These are phyloP conservation scores for Oenanthe sinensis DNA, from an alignment of 129 eudicot genomes.

Conservation along the genomic window DNA sequence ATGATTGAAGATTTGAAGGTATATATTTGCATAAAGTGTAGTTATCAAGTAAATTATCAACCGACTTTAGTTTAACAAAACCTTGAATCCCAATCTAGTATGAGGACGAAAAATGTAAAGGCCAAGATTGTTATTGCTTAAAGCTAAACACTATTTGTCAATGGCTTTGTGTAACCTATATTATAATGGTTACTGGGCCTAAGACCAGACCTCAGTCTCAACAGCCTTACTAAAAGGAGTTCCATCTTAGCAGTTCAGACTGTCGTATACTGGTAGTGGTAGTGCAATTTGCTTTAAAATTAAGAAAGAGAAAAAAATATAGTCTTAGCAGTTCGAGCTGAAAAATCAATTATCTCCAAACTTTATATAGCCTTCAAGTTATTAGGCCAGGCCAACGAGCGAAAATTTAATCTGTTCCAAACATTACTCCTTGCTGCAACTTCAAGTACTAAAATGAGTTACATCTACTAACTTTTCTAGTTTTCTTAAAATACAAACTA, in stretches of 20 bases:
- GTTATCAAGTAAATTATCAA: too few species aligned
- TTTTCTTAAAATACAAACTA: too few species aligned
- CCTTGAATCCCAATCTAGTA: not conserved
- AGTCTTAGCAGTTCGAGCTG: not conserved
- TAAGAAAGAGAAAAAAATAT: too few species aligned
- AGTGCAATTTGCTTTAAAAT: not conserved
- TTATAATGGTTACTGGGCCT: not conserved
- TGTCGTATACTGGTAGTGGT: too few species aligned
- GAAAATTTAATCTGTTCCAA: too few species aligned
- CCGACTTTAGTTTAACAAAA: not conserved
- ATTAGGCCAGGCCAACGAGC: not conserved
- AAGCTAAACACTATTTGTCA: not conserved
- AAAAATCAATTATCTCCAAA: not conserved
- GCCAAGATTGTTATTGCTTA: not conserved
- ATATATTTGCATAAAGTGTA: not conserved
- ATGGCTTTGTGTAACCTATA: not conserved
- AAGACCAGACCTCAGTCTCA: not conserved
- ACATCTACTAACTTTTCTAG: too few species aligned
- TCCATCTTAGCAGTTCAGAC: not conserved
- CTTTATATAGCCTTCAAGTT: too few species aligned
- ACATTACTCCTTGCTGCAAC: not conserved
- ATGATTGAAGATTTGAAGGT: too few species aligned
- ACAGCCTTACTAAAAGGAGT: not conserved
- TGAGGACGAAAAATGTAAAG: not conserved
- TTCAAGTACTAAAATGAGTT: not conserved